Evolutionary conservation across 2,329 filamentous ascomycete species (phyloP).

Genomic region (Paraconiothyrium brasiliense): DNA sequence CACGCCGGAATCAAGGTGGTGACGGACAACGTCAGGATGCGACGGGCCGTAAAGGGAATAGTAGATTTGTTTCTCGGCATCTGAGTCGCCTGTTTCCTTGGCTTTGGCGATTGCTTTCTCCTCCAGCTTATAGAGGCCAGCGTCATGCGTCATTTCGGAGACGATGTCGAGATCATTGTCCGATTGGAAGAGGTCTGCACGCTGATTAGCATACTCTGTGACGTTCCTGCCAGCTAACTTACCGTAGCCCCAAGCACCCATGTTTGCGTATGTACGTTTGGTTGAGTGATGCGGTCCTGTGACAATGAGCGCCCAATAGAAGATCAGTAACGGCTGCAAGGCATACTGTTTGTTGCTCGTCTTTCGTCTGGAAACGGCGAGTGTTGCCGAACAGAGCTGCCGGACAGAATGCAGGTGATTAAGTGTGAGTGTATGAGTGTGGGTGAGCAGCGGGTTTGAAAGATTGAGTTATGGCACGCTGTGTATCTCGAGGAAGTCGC

Average conservation of each 20-base stretch:
- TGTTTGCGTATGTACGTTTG: slow-evolving; percentile 7
- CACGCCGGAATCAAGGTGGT: slow-evolving; percentile 29
- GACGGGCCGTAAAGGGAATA: slow-evolving; percentile 24
- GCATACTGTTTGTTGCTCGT: neutral
- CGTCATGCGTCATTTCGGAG: slow-evolving; percentile 22
- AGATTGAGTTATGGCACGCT: neutral
- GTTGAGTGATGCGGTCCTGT: neutral
- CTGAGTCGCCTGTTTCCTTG: slow-evolving; percentile 23
- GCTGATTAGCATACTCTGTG: neutral
- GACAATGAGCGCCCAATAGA: neutral
- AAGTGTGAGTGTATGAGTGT: neutral
- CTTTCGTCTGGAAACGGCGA: neutral
- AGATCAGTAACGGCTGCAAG: neutral
- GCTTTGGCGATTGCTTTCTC: slow-evolving; percentile 21
- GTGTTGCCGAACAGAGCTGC: neutral
- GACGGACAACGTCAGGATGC: slow-evolving; percentile 26
- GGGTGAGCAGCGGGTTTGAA: neutral
- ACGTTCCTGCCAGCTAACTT: neutral
- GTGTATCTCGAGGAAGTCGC: neutral
- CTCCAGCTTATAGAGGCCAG: slow-evolving; percentile 25
- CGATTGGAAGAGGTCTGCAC: slow-evolving; percentile 32
- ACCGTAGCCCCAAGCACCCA: slow-evolving; percentile 31
- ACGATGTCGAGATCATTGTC: slow-evolving; percentile 33
- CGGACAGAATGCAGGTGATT: too few relatives aligned
- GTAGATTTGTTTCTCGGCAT: slow-evolving; percentile 19